Evolutionary conservation across 192 early-diverging fungal species (phyloP).

Genomic region (Umbelopsis sp.): DNA sequence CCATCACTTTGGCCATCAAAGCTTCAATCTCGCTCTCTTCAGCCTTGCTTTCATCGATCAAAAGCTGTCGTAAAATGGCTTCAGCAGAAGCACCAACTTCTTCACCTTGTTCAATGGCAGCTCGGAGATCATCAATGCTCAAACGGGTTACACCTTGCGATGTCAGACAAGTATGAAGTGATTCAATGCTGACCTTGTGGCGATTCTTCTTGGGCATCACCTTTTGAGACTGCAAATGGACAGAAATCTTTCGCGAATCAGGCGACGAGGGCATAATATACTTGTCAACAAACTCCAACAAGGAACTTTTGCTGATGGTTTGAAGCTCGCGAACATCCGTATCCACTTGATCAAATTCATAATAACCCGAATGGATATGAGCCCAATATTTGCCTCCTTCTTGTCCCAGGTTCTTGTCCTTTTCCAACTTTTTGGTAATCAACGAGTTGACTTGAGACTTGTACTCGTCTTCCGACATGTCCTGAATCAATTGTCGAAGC

Average conservation of each 20-base stretch:
- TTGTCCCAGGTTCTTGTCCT: conserved; percentile 83
- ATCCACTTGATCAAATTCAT: conserved; percentile 42
- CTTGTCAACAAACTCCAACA: conserved; percentile 59
- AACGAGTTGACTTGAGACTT: conserved; percentile 74
- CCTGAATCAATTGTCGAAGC: conserved; percentile 49
- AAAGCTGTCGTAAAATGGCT: conserved; percentile 19
- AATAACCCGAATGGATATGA: conserved; percentile 77
- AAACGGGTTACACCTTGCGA: conserved; percentile 1
- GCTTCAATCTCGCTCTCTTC: conserved; percentile 29
- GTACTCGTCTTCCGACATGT: conserved; percentile 75
- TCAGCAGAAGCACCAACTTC: conserved; percentile 7
- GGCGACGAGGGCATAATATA: conserved; percentile 54
- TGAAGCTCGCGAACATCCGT: conserved; percentile 38
- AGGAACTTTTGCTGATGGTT: conserved; percentile 41
- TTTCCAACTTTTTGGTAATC: conserved; percentile 74
- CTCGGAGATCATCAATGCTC: not conserved
- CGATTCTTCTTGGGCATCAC: not conserved
- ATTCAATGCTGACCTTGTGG: conserved; percentile 1
- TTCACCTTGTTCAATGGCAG: not conserved
- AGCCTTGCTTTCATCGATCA: conserved; percentile 28
- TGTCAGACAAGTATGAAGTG: conserved; percentile 19
- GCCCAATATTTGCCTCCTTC: conserved; percentile 76
- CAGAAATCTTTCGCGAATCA: conserved; percentile 40
- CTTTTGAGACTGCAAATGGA: conserved; percentile 48
- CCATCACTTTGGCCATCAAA: conserved; percentile 18